These are phyloP conservation scores for Magnaporthiopsis rhizophila DNA, from an alignment of 2,329 filamentous ascomycete genomes.

Conservation along the genomic window DNA sequence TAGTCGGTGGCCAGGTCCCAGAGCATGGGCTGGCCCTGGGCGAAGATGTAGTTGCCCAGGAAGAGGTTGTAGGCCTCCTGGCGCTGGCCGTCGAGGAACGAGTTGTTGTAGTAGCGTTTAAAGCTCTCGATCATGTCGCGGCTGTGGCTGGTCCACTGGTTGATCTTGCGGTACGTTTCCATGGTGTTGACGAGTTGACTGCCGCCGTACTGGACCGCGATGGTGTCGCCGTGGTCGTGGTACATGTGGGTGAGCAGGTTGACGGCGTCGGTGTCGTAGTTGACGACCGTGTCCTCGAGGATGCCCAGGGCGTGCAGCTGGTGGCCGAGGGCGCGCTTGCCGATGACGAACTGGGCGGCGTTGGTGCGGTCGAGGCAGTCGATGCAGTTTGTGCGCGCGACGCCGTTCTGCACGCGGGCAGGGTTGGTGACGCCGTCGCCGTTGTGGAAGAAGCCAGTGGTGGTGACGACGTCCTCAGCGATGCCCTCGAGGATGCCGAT, in stretches of 20 bases:
- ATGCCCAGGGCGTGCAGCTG: conserved; percentile 90
- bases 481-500: conserved; percentile 87
- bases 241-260: conserved; percentile 98
- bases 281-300: conserved; percentile 64
- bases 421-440: conserved; percentile 59
- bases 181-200: conserved; percentile 98
- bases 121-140: conserved; percentile 99
- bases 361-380: conserved; percentile 97
- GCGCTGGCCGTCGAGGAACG: conserved; percentile 92
- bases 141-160: conserved; percentile 96
- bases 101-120: conserved; percentile 96
- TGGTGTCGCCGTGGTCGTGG: conserved; percentile 95
- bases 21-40: conserved; percentile 82
- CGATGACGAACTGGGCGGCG: conserved; percentile 95
- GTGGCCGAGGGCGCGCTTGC: conserved; percentile 84
- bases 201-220: conserved; percentile 94
- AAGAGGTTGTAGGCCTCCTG: conserved; percentile 98
- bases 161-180: conserved; percentile 98
- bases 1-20: conserved; percentile 96
- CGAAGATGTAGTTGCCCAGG: conserved; percentile 88
- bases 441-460: conserved; percentile 93
- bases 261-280: conserved; percentile 92
- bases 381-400: conserved; percentile 94
- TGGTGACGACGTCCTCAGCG: conserved; percentile 75
- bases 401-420: conserved; percentile 75